Conservation (phyloP, 2,329 filamentous ascomycete species). For the Exophiala sp. region DNA sequence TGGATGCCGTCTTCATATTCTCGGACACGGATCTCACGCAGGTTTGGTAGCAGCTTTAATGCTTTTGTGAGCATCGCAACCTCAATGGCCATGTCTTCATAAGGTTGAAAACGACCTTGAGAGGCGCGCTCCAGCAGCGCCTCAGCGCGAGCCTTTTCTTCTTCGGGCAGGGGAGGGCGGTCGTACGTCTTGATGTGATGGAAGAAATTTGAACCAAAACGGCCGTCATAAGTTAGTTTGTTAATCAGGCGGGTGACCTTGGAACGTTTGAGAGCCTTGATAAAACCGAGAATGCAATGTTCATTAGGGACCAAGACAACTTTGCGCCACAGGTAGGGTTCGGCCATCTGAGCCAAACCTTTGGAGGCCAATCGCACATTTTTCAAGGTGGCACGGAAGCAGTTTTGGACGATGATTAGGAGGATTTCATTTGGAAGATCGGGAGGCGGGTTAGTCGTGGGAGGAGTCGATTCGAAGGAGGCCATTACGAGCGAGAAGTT, state of each 20-base stretch:
- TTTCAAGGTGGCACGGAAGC: conserved; percentile 18
- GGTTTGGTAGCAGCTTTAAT: conserved; percentile 15
- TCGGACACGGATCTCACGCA: conserved; percentile 15
- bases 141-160: conserved; percentile 6
- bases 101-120: conserved; percentile 16
- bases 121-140: conserved; percentile 8
- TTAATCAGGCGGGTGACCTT: conserved; percentile 15
- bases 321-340: conserved; percentile 20
- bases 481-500: background rate
- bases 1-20: conserved; percentile 13
- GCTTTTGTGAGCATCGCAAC: conserved; percentile 17
- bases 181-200: conserved; percentile 10
- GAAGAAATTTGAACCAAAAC: conserved; percentile 18
- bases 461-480: background rate
- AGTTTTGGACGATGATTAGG: conserved; percentile 19
- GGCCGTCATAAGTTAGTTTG: conserved; percentile 21
- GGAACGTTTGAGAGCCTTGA: conserved; percentile 15
- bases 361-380: conserved; percentile 22
- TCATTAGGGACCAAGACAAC: conserved; percentile 23
- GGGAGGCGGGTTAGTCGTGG: conserved; percentile 1
- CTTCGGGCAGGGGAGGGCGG: background rate
- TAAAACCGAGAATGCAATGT: conserved; percentile 18
- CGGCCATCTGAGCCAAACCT: conserved; percentile 17
- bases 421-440: conserved; percentile 25
- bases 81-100: conserved; percentile 21